These are phyloP conservation scores for Hygrophorus pudorinus DNA, from an alignment of 768 basidiomycete species.

Conservation along the genomic window DNA sequence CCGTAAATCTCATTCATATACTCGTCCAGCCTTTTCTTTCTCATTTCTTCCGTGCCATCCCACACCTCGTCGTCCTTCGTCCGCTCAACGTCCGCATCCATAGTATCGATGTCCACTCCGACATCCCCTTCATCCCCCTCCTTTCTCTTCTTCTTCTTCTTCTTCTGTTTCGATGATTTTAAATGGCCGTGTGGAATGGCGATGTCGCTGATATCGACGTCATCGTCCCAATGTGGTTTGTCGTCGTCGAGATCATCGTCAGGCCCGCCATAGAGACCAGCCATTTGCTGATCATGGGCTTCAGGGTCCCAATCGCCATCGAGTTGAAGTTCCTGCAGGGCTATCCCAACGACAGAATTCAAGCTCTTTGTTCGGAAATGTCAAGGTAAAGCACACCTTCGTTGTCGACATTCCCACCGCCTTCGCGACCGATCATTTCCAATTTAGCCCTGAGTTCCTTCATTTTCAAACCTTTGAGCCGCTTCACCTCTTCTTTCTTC, in stretches of 20 bases:
- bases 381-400: slow-evolving; percentile 17
- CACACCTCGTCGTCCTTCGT: slow-evolving; percentile 54
- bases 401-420: slow-evolving; percentile 42
- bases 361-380: neutral
- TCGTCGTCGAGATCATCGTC: slow-evolving; percentile 22
- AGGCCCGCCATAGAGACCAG: slow-evolving; percentile 20
- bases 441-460: slow-evolving; percentile 71
- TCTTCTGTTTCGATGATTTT: slow-evolving; percentile 36
- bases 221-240: slow-evolving; percentile 90
- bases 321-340: slow-evolving; percentile 63
- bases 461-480: slow-evolving; percentile 77
- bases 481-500: slow-evolving; percentile 71
- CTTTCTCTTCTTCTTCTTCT: slow-evolving; percentile 43
- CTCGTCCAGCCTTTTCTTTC: slow-evolving; percentile 71
- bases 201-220: slow-evolving; percentile 74
- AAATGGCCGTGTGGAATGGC: slow-evolving; percentile 25
- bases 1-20: slow-evolving; percentile 89
- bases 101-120: slow-evolving; percentile 50
- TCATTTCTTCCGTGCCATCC: slow-evolving; percentile 87
- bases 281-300: slow-evolving; percentile 78
- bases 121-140: slow-evolving; percentile 27
- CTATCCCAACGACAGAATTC: slow-evolving; percentile 23
- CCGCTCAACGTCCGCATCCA: slow-evolving; percentile 39
- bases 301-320: slow-evolving; percentile 92
- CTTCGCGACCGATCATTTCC: slow-evolving; percentile 61